These are phyloP conservation scores for Ophiorrhiza pumila DNA, from an alignment of 257 asterid genomes.

Conservation along the genomic window DNA sequence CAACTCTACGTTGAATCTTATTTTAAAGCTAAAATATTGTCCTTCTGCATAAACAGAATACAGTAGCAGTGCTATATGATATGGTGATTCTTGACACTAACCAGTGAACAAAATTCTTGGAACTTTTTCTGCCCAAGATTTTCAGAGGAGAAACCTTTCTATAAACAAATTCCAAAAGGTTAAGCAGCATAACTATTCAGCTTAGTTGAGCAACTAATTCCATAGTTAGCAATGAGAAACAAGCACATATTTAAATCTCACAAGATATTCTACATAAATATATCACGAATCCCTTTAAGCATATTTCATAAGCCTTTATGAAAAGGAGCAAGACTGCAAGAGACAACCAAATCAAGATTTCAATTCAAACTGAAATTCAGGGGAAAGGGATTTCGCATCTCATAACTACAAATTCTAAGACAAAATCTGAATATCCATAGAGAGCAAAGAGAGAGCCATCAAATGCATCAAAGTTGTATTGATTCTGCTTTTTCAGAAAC, in stretches of 20 bases:
- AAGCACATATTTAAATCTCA: not conserved
- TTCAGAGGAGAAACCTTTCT: not conserved
- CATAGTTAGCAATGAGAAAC: not conserved
- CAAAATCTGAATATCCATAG: not conserved
- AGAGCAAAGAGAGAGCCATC: not conserved
- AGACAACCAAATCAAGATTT: not conserved
- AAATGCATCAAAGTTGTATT: not conserved
- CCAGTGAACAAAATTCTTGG: no score
- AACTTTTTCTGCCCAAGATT: not conserved
- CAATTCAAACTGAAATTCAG: not conserved
- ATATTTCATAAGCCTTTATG: no score
- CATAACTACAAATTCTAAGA: not conserved
- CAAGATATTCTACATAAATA: no score
- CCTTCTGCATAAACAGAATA: not conserved
- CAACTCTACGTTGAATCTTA: conserved; percentile 10
- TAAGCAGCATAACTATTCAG: not conserved
- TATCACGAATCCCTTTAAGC: no score
- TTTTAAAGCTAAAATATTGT: not conserved
- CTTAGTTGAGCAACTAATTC: not conserved
- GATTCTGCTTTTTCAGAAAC: not conserved
- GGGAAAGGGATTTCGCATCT: not conserved
- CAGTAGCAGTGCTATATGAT: not conserved
- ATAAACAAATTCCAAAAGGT: not conserved
- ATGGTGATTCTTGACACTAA: no score
- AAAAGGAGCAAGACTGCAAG: not conserved